phyloP scores from a whole-genome alignment of 2,329 filamentous ascomycete species.

The Dothideomycetidae sp. region DNA sequence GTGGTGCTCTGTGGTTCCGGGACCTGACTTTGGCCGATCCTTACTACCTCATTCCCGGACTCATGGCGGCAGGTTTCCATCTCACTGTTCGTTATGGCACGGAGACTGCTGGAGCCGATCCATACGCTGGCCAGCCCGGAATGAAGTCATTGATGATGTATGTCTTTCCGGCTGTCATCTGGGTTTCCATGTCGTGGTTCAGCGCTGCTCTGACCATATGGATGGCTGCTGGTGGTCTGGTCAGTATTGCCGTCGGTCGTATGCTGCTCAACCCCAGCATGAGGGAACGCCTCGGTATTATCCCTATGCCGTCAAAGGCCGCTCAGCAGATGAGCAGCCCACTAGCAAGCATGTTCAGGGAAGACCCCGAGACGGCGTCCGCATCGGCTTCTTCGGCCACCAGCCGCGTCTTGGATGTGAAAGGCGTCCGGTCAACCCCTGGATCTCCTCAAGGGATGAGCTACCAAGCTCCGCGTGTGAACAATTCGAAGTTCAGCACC shows the following conservation, averaged over 20 bases:
- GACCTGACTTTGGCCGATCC: slow-evolving; percentile 69
- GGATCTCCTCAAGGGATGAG: slow-evolving; percentile 3
- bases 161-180: slow-evolving; percentile 39
- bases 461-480: neutral
- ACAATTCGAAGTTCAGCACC: neutral
- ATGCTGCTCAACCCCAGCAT: slow-evolving; percentile 25
- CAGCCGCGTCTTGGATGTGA: neutral
- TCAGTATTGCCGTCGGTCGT: slow-evolving; percentile 27
- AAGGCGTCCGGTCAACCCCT: neutral
- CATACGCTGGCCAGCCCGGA: slow-evolving; percentile 16
- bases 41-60: slow-evolving; percentile 53
- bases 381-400: neutral
- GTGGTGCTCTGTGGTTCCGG: slow-evolving; percentile 61
- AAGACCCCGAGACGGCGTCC: neutral
- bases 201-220: slow-evolving; percentile 48
- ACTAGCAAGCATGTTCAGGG: neutral
- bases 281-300: slow-evolving; percentile 25
- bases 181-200: slow-evolving; percentile 40
- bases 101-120: slow-evolving; percentile 30
- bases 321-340: slow-evolving; percentile 3
- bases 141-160: slow-evolving; percentile 30
- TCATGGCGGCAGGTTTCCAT: slow-evolving; percentile 23
- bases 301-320: slow-evolving; percentile 17
- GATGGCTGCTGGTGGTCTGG: slow-evolving; percentile 37
- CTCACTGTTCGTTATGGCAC: slow-evolving; percentile 30